These are phyloP conservation scores for Populus pruinosa DNA, from an alignment of 345 rosid genomes.

Conservation along the genomic window DNA sequence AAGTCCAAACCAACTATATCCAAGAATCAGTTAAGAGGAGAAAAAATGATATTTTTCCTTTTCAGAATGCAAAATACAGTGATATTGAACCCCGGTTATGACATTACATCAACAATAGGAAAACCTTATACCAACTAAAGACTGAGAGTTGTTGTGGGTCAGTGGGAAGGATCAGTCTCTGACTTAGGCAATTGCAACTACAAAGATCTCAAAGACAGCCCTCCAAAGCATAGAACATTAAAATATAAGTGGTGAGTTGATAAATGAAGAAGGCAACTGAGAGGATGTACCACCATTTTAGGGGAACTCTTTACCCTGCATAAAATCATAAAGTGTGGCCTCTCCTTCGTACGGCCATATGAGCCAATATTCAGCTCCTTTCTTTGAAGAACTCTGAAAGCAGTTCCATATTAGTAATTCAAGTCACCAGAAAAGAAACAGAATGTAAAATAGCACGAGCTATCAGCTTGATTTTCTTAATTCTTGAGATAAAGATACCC, in stretches of 20 bases:
- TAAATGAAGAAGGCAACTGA: slow-evolving; percentile 11
- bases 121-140: not conserved
- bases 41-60: not conserved
- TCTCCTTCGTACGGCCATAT: slow-evolving; percentile 87
- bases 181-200: not conserved
- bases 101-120: not conserved
- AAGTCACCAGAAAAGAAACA: slow-evolving; percentile 10
- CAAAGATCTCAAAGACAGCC: not conserved
- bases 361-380: slow-evolving; percentile 83
- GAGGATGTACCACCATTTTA: slow-evolving; percentile 66
- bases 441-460: not conserved
- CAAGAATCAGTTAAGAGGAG: not conserved
- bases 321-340: slow-evolving; percentile 74
- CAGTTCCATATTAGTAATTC: slow-evolving; percentile 16
- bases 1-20: not conserved
- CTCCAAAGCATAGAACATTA: not conserved
- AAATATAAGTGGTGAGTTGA: not conserved
- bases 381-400: slow-evolving; percentile 71
- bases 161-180: not conserved
- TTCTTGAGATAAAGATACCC: slow-evolving; percentile 23
- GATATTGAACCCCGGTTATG: not conserved
- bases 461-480: slow-evolving; percentile 5
- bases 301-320: slow-evolving; percentile 86
- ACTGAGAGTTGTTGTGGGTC: not conserved
- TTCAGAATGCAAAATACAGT: not conserved